These are phyloP conservation scores for Didymella arachidicola DNA, from an alignment of 2,329 filamentous ascomycete genomes.

Conservation along the genomic window DNA sequence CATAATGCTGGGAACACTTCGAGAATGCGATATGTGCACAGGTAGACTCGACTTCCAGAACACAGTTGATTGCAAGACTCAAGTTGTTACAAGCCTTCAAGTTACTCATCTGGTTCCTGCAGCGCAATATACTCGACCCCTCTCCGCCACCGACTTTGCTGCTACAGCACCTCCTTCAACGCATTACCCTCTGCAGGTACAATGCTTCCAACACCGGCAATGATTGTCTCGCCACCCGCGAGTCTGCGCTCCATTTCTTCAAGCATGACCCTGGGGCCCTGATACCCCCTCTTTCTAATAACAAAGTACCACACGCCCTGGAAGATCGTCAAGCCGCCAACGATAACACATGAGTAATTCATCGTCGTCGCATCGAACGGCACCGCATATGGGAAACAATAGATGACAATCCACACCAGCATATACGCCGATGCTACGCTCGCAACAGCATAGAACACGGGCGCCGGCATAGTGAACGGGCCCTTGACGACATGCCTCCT, in stretches of 20 bases:
- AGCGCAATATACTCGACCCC: slow-evolving; percentile 1
- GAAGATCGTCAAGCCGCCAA: slow-evolving; percentile 61
- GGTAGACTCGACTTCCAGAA: too few species aligned
- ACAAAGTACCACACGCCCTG: slow-evolving; percentile 55
- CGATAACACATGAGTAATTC: slow-evolving; percentile 64
- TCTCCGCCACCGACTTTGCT: neutral
- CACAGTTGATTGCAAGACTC: too few species aligned
- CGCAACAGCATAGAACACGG: slow-evolving; percentile 58
- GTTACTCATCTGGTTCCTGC: neutral
- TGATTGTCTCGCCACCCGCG: slow-evolving; percentile 20
- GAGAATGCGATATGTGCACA: too few species aligned
- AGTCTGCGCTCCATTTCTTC: slow-evolving; percentile 32
- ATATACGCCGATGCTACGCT: slow-evolving; percentile 65
- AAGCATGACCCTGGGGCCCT: slow-evolving; percentile 45
- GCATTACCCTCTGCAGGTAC: slow-evolving; percentile 1
- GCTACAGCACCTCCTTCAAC: slow-evolving; percentile 12
- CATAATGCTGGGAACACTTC: too few species aligned
- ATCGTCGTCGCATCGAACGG: slow-evolving; percentile 58
- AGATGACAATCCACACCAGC: slow-evolving; percentile 68
- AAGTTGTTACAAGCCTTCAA: neutral
- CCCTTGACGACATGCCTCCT: slow-evolving; percentile 61
- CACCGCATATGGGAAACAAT: slow-evolving; percentile 63
- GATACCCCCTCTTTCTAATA: slow-evolving; percentile 51
- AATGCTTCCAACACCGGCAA: slow-evolving; percentile 4
- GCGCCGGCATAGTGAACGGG: slow-evolving; percentile 62